phyloP scores from a whole-genome alignment of 139 green algal genomes.

The Chlorella sp. region DNA sequence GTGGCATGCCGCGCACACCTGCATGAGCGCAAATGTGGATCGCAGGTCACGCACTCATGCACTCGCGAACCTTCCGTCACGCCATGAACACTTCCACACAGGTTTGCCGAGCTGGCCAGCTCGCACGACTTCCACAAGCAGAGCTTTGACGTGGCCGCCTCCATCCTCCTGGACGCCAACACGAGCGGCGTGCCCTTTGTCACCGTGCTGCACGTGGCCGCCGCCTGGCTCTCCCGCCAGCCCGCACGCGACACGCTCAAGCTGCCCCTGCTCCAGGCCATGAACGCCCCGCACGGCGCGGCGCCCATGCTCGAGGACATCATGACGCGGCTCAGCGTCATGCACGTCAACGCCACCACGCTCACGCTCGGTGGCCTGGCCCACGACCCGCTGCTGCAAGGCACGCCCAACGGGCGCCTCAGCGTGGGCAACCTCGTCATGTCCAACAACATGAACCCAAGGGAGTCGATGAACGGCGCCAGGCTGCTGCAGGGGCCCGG shows the following conservation, averaged over 20 bases:
- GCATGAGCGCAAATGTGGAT: background rate
- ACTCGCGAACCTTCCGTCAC: background rate
- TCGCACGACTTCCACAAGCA: background rate
- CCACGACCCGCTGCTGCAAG: background rate
- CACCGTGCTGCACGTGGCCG: background rate
- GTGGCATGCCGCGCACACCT: background rate
- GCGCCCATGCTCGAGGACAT: background rate
- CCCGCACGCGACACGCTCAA: background rate
- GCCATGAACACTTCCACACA: background rate
- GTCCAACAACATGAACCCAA: background rate
- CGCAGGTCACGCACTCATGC: background rate
- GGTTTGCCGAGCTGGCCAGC: background rate
- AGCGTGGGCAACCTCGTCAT: background rate
- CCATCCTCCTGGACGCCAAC: background rate
- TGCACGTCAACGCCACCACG: background rate
- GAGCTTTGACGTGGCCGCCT: background rate
- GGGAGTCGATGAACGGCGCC: background rate
- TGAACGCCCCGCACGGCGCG: background rate
- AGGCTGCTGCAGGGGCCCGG: background rate
- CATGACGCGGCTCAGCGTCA: background rate
- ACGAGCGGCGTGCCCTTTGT: background rate
- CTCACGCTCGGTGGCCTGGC: background rate
- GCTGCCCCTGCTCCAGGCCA: background rate
- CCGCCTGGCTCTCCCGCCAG: background rate
- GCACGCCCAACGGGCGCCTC: background rate